Evolutionary conservation across 1,284 basidiomycete genomes (phyloP).

Genomic region (Boletus austroedulis): DNA sequence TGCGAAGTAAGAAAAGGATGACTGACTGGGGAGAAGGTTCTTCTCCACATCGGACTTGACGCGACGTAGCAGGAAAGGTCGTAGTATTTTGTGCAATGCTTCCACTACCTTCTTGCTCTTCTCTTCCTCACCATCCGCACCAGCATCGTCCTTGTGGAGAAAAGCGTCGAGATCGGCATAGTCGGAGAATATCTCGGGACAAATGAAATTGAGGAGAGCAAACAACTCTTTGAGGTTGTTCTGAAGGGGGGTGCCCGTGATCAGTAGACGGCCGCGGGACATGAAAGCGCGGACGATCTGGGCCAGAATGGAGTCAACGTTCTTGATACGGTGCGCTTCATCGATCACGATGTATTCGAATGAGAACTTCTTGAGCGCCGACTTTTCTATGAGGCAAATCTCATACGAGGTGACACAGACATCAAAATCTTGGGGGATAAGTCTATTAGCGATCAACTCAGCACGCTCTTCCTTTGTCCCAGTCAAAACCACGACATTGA

Average conservation of each 20-base stretch:
- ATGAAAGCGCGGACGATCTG: constrained; percentile 94
- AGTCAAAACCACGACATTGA: constrained; percentile 79
- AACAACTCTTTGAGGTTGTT: constrained; percentile 98
- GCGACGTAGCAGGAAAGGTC: constrained; percentile 91
- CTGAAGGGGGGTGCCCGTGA: constrained; percentile 96
- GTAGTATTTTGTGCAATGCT: constrained; percentile 94
- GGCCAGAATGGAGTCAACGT: constrained; percentile 93
- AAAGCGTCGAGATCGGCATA: constrained; percentile 75
- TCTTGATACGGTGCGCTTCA: constrained; percentile 99
- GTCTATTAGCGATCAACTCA: constrained; percentile 72
- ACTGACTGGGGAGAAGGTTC: constrained; percentile 83
- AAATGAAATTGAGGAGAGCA: constrained; percentile 93
- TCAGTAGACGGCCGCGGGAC: constrained; percentile 86
- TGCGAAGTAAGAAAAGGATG: neutral
- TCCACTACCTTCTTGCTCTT: constrained; percentile 93
- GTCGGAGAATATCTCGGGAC: constrained; percentile 79
- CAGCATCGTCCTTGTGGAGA: constrained; percentile 77
- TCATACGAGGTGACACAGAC: constrained; percentile 98
- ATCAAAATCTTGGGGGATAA: constrained; percentile 90
- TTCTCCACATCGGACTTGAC: constrained; percentile 99
- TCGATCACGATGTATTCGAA: constrained; percentile 99
- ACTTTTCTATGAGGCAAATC: constrained; percentile 94
- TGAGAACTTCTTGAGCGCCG: constrained; percentile 87
- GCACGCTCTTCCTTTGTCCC: constrained; percentile 90
- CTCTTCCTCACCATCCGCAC: constrained; percentile 76